Conservation (phyloP, 768 basidiomycete species). For the Termitomyces sp. region DNA sequence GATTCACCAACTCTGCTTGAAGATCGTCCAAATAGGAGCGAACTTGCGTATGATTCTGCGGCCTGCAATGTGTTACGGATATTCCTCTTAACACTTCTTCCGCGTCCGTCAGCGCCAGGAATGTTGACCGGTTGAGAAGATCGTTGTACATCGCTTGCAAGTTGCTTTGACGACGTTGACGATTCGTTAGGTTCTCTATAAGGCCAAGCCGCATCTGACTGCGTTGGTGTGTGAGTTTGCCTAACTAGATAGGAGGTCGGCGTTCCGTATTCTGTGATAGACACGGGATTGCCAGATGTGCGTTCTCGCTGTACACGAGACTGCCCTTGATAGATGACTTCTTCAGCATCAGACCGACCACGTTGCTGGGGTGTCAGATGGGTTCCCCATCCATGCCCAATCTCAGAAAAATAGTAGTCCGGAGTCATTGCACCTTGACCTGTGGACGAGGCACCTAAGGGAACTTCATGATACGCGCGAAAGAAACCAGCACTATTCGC, state of each 20-base stretch:
- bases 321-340: conserved; percentile 3
- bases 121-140: conserved; percentile 19
- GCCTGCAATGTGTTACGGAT: conserved; percentile 62
- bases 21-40: conserved; percentile 57
- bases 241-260: background rate
- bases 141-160: conserved; percentile 35
- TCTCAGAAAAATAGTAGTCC: conserved; percentile 70
- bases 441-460: conserved; percentile 27
- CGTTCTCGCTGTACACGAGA: conserved; percentile 4
- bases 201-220: conserved; percentile 28
- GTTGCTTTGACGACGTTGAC: conserved; percentile 20
- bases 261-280: background rate
- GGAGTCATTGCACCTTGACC: conserved; percentile 56
- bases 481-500: conserved; percentile 57
- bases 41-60: conserved; percentile 65
- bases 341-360: conserved; percentile 4
- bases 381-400: conserved; percentile 63
- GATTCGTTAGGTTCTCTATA: conserved; percentile 35
- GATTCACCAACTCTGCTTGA: conserved; percentile 17
- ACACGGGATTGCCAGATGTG: background rate
- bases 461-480: conserved; percentile 45
- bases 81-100: conserved; percentile 58
- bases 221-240: background rate
- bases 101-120: conserved; percentile 37
- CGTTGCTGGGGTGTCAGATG: conserved; percentile 7